Conservation (phyloP, 257 asterid species). For the Oldenlandia corymbosa region DNA sequence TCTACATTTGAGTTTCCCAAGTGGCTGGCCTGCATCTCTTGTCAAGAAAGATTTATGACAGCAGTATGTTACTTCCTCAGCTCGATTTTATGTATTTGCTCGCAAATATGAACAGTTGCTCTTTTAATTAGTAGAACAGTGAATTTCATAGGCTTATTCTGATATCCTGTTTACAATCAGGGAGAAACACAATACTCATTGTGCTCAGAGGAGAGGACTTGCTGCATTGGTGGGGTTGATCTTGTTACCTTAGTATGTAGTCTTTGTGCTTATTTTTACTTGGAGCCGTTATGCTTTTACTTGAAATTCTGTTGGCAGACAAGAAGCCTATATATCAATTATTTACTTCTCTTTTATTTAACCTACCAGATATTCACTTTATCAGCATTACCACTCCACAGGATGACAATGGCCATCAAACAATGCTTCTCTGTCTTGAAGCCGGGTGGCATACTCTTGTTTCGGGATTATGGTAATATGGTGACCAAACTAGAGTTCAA, state of each 20-base stretch:
- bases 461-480: slow-evolving; percentile 85
- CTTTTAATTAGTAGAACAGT: not conserved
- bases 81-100: slow-evolving; percentile 8
- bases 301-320: not conserved
- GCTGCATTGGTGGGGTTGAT: slow-evolving; percentile 81
- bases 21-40: slow-evolving; percentile 63
- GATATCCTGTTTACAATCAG: slow-evolving; percentile 24
- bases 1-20: slow-evolving; percentile 54
- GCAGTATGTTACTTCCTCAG: slow-evolving; percentile 19
- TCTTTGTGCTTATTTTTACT: not conserved
- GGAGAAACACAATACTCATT: slow-evolving; percentile 16
- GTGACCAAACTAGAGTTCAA: slow-evolving; percentile 7
- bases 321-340: not conserved
- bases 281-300: not conserved
- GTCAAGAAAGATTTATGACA: slow-evolving; percentile 31
- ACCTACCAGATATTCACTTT: slow-evolving; percentile 78
- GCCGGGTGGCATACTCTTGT: slow-evolving; percentile 83
- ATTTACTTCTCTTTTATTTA: not conserved
- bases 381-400: slow-evolving; percentile 68
- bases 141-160: slow-evolving; percentile 23
- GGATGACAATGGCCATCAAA: slow-evolving; percentile 60
- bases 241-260: slow-evolving; percentile 65
- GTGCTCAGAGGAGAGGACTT: slow-evolving; percentile 29
- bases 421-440: slow-evolving; percentile 68
- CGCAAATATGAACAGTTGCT: not conserved